Evolutionary conservation across 495 filamentous ascomycete species (phyloP), one percentile per base, ranked within the genome.

Genomic region (Hamigera avellanea): DNA sequence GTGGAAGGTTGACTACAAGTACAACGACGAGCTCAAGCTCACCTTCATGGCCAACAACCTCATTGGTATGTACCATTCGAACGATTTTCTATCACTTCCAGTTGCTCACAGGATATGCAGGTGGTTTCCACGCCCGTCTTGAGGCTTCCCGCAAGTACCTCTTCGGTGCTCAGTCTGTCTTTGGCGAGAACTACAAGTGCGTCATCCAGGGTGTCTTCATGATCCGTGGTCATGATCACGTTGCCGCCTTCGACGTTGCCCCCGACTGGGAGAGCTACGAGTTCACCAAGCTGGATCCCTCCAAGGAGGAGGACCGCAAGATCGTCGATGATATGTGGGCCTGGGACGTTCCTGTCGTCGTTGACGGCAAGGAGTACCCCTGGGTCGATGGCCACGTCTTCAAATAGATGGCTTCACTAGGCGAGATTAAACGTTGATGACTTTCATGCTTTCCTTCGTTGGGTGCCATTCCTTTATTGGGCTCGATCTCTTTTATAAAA

Each of bases 11-110:
- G 78, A 82, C 61, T 99, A 95, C 77, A 95, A 93, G 73, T 96
- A 96, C 75, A 89, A 95, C 66, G 78, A 93, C 35, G 91, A 98
- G 76, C 77, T 98, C 49, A 95, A 86, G 51, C 69, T 86, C 55
- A 83, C 82, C 56, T 98, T 98, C 81, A 98, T 98, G 91, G 81
- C 85, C 43, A 83, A 78, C 70, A 98, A 98, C 75, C 68, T 95
- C 57, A 89, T 98, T 56, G 76, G 76, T 72, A 53, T 45, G 67
- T 46, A n/a, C 21, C 3, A 31, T 33, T 35, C 17, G 6, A 21
- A n/a, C n/a, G n/a, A n/a, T n/a, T n/a, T n/a, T n/a, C n/a, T n/a
- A n/a, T n/a, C n/a, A n/a, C n/a, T n/a, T n/a, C n/a, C n/a, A n/a
- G n/a, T n/a, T n/a, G n/a, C n/a, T n/a, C n/a, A n/a, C n/a, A n/a